phyloP scores from a whole-genome alignment of 2,329 filamentous ascomycete genomes.

The Didymella pomorum region DNA sequence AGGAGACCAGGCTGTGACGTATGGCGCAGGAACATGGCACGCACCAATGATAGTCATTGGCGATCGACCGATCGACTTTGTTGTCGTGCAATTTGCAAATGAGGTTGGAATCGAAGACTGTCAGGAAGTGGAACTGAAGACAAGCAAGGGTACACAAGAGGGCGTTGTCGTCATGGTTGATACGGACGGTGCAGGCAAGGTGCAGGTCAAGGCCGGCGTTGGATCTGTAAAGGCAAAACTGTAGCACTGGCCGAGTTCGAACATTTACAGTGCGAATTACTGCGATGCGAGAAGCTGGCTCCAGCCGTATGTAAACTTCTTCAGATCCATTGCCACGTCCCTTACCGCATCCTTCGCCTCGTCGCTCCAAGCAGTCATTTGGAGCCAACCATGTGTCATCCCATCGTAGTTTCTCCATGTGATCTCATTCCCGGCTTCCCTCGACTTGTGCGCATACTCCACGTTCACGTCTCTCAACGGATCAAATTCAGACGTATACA shows the following conservation, averaged over 20 bases:
- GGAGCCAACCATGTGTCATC: conserved; percentile 14
- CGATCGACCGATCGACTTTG: conserved; percentile 74
- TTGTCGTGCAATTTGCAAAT: conserved; percentile 86
- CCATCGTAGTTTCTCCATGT: conserved; percentile 12
- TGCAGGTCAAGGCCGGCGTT: conserved; percentile 47
- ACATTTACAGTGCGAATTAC: neutral
- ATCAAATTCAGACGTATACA: conserved; percentile 11
- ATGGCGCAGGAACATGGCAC: conserved; percentile 92
- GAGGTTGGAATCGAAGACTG: conserved; percentile 85
- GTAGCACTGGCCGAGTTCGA: conserved; percentile 10
- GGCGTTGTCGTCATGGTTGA: conserved; percentile 48
- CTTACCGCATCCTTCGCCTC: conserved; percentile 7
- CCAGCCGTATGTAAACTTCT: neutral
- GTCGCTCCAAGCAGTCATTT: conserved; percentile 16
- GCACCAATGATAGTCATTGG: conserved; percentile 94
- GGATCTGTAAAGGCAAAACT: conserved; percentile 45
- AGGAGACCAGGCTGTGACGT: conserved; percentile 85
- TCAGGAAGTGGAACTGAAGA: conserved; percentile 71
- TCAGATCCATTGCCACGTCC: conserved; percentile 7
- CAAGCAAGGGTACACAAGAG: conserved; percentile 37
- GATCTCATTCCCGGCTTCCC: conserved; percentile 8
- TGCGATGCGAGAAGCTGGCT: neutral
- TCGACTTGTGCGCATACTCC: conserved; percentile 11
- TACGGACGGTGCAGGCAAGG: conserved; percentile 41
- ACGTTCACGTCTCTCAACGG: conserved; percentile 4